Evolutionary conservation across 1,139 yeast genomes (phyloP).

Genomic region (Lodderomyces metapsilosis): DNA sequence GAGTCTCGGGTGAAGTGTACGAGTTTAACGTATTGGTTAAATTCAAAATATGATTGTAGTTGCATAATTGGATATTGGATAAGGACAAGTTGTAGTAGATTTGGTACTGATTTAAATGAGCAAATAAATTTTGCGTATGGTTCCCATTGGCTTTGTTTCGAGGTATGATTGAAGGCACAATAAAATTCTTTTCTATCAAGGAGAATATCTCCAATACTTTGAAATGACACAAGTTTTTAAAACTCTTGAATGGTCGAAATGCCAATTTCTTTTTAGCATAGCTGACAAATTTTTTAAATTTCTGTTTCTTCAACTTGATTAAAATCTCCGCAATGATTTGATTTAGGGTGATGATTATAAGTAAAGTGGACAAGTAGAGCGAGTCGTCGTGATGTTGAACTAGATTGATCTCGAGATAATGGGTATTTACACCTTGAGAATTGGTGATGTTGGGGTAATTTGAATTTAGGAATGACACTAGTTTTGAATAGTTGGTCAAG

Average conservation of each 20-base stretch:
- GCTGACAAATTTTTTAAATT: slow-evolving; percentile 21
- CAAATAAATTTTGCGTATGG: slow-evolving; percentile 7
- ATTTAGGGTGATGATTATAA: slow-evolving; percentile 29
- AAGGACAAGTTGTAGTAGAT: slow-evolving; percentile 37
- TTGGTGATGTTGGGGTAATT: slow-evolving; percentile 18
- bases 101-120: slow-evolving; percentile 24
- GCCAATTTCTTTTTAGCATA: slow-evolving; percentile 19
- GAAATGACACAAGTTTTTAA: slow-evolving; percentile 27
- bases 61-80: slow-evolving; percentile 32
- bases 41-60: slow-evolving; percentile 35
- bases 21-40: slow-evolving; percentile 18
- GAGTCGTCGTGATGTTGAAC: slow-evolving; percentile 31
- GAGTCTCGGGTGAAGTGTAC: slow-evolving; percentile 6
- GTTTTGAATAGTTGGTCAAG: slow-evolving; percentile 22
- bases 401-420: slow-evolving; percentile 19
- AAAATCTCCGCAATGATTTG: slow-evolving; percentile 33
- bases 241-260: slow-evolving; percentile 23
- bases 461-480: slow-evolving; percentile 25
- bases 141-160: slow-evolving; percentile 9
- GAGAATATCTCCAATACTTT: slow-evolving; percentile 30
- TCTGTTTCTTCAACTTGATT: slow-evolving; percentile 28
- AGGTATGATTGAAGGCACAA: slow-evolving; percentile 25
- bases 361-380: slow-evolving; percentile 28
- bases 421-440: slow-evolving; percentile 4
- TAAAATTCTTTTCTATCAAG: slow-evolving; percentile 27